Base-by-base conservation (phyloP, 345 rosid species). In the Erodium maritimum region DNA sequence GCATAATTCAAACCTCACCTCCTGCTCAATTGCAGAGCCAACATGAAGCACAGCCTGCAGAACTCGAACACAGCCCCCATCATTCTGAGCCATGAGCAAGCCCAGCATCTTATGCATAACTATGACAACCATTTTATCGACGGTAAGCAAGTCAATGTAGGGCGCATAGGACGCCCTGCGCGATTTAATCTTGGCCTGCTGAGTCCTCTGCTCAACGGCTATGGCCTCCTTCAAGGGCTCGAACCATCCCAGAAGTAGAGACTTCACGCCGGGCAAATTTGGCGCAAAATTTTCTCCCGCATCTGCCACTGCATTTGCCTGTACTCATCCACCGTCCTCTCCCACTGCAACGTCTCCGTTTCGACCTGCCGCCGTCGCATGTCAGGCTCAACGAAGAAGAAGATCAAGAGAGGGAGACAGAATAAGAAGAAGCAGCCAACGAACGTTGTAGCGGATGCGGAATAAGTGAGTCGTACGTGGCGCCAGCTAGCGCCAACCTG, bases 101-200 rank as follows among this genome's bases (percentile, higher is more conserved):
- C 76, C 86, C 93, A 91, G 82, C 88, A 88, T 82, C 82, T 88
- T 91, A 61, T 91, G 95, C 98, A 91, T 91, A 53, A 86, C 86
- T 67, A 91, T 86, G 52, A 91, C 75, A 0, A 95, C 98, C 93
- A 91, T 86, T 71, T 88, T 91, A 70, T 91, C 98, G 6, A 93
- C 80, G 1, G 98, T 85, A 57, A 91, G 65, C 63, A 81, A 75
- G 17, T 84, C 93, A 19, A 91, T 80, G 45, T 88, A 80, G 14
- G 90, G 96, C 0, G 96, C 88, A 67, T 82, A 88, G 2, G 95
- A 91, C 0, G 88, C 83, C 81, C 72, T 12, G 14, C 46, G 13
- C 4, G 10, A 76, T n/a, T n/a, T 79, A 46, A 65, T 74, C 76
- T 82, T 72, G 25, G 72, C 65, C 66, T 76, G 79, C 77, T 84